phyloP scores from a whole-genome alignment of 495 filamentous ascomycete species.

The Recurvomyces mirabilis region DNA sequence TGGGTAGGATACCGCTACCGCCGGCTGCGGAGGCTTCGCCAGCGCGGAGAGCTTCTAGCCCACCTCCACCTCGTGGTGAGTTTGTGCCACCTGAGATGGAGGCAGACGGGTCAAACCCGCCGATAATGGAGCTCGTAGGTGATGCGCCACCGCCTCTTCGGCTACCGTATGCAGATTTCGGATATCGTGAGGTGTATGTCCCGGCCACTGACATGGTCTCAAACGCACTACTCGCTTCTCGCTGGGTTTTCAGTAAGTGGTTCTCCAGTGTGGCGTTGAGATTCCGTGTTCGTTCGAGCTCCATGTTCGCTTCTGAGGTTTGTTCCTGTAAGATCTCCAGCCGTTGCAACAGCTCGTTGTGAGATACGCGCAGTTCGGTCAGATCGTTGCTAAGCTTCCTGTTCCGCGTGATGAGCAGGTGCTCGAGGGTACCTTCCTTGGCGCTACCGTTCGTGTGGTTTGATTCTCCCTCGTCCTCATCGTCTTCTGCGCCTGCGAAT shows the following conservation, averaged over 20 bases:
- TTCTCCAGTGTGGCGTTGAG: slow-evolving; percentile 85
- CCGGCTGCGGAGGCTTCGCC: slow-evolving; percentile 63
- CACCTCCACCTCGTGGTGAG: slow-evolving; percentile 5
- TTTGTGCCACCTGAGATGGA: no score
- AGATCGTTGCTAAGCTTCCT: slow-evolving; percentile 93
- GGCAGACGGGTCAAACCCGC: slow-evolving; percentile 69
- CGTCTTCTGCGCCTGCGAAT: slow-evolving; percentile 53
- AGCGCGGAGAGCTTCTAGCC: slow-evolving; percentile 46
- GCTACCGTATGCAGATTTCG: slow-evolving; percentile 55
- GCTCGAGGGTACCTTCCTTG: slow-evolving; percentile 58
- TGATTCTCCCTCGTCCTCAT: slow-evolving; percentile 18
- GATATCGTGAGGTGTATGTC: slow-evolving; percentile 77
- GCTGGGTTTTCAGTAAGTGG: slow-evolving; percentile 77
- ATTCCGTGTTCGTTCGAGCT: slow-evolving; percentile 73
- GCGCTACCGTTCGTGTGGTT: slow-evolving; percentile 37
- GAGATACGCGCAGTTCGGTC: slow-evolving; percentile 82
- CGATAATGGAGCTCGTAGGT: slow-evolving; percentile 94
- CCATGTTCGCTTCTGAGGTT: slow-evolving; percentile 68
- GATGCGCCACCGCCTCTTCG: slow-evolving; percentile 59
- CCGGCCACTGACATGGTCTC: slow-evolving; percentile 83
- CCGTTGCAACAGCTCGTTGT: slow-evolving; percentile 76
- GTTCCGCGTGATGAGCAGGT: slow-evolving; percentile 82
- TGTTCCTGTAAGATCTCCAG: slow-evolving; percentile 73
- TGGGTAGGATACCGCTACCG: slow-evolving; percentile 84
- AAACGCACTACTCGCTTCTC: slow-evolving; percentile 70